A percentile compares a stretch with the other conserved stretches of the same genome.
Evolutionary conservation across 2,329 filamentous ascomycete species (phyloP).

Genomic region (Coniochaeta sp.): DNA sequence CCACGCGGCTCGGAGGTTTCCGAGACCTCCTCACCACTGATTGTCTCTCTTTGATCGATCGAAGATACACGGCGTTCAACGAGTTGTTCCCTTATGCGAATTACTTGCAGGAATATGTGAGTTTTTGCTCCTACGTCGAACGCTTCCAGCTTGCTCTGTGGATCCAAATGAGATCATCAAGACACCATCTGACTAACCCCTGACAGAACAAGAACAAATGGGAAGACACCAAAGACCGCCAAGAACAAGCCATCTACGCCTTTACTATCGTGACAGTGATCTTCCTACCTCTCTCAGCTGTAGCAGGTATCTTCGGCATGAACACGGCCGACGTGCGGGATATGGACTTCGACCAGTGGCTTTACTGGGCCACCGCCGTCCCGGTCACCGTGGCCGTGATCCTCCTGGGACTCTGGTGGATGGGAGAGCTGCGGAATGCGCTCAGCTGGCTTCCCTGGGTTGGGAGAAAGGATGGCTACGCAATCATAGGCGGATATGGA

Average conservation of each 20-base stretch:
- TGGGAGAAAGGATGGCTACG: background rate
- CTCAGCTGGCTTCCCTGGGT: slow-evolving; percentile 10
- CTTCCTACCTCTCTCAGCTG: slow-evolving; percentile 37
- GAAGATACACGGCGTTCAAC: slow-evolving; percentile 21
- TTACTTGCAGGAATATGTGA: slow-evolving; percentile 14
- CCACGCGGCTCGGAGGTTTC: slow-evolving; percentile 28
- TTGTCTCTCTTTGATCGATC: slow-evolving; percentile 27
- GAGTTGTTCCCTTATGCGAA: slow-evolving; percentile 17
- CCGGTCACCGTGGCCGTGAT: slow-evolving; percentile 36
- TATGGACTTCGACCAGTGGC: slow-evolving; percentile 38
- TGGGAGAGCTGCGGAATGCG: slow-evolving; percentile 31
- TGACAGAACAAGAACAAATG: slow-evolving; percentile 26
- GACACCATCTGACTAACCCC: background rate
- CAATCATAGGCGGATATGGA: slow-evolving; percentile 3
- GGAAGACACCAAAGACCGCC: slow-evolving; percentile 32
- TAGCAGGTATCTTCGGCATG: slow-evolving; percentile 45
- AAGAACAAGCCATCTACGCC: slow-evolving; percentile 39
- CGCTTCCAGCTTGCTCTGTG: background rate
- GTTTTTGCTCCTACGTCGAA: background rate
- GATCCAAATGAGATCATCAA: background rate
- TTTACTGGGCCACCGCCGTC: slow-evolving; percentile 41
- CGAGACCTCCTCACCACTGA: slow-evolving; percentile 30
- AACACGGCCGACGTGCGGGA: slow-evolving; percentile 42
- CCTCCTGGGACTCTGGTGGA: slow-evolving; percentile 31
- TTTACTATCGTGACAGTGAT: slow-evolving; percentile 43